Conservation (phyloP, 2,329 filamentous ascomycete genomes). For the Aureobasidium lini region DNA sequence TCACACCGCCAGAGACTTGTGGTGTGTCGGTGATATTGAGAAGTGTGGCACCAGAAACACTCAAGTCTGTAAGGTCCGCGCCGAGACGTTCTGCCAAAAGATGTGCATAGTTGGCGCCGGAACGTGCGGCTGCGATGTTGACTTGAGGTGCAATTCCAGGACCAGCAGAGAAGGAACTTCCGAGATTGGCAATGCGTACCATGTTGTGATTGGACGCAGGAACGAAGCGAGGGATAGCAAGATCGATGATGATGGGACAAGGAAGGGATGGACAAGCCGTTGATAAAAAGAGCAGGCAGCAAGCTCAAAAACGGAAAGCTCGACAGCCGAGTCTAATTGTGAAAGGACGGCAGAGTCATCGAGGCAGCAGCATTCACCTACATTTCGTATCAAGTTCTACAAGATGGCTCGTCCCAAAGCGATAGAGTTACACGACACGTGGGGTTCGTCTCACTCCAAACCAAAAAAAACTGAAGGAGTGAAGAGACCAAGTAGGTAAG, state of each 20-base stretch:
- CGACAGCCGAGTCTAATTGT: neutral
- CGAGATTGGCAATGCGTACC: neutral
- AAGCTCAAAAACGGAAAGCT: neutral
- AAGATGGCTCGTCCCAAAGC: neutral
- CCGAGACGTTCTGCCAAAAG: conserved; percentile 26
- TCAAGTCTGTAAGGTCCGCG: conserved; percentile 21
- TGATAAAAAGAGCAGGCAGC: neutral
- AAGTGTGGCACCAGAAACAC: conserved; percentile 33
- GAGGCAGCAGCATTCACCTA: neutral
- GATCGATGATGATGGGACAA: neutral
- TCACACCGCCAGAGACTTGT: conserved; percentile 22
- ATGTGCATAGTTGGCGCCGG: conserved; percentile 31
- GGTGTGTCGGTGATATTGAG: conserved; percentile 31
- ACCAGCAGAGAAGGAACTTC: conserved; percentile 22
- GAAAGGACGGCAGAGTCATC: neutral
- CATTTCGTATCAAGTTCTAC: neutral
- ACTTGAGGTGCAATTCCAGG: conserved; percentile 29
- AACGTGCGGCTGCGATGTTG: conserved; percentile 26
- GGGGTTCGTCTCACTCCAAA: too few relatives aligned
- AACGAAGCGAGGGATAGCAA: neutral
- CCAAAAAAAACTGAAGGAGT: neutral
- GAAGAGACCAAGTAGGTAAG: neutral
- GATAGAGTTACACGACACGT: too few relatives aligned
- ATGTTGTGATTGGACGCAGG: neutral
- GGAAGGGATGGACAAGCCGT: neutral